Evolutionary conservation across 2,329 filamentous ascomycete genomes (phyloP).

Genomic region (Scedosporium dehoogii): DNA sequence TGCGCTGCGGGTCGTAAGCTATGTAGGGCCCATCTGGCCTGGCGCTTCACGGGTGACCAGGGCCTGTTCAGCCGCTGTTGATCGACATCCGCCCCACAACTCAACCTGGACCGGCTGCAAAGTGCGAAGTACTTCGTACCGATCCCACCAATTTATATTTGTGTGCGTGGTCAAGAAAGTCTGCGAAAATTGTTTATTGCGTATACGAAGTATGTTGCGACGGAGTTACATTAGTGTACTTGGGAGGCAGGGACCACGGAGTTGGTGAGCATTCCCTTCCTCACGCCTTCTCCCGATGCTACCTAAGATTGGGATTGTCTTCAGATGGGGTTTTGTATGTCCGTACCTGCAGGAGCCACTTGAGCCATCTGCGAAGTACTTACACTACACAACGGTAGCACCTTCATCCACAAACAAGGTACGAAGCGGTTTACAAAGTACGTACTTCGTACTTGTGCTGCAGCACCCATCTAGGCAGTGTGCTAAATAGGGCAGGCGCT

Average conservation of each 20-base stretch:
- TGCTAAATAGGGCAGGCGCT: too few species aligned
- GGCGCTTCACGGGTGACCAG: neutral
- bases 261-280: neutral
- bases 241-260: neutral
- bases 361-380: neutral
- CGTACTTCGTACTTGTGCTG: too few species aligned
- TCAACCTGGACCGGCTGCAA: too few species aligned
- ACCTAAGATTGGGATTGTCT: neutral
- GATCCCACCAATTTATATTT: too few species aligned
- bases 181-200: too few species aligned
- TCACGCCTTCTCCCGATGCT: neutral
- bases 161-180: too few species aligned
- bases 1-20: neutral
- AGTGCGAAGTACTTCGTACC: neutral
- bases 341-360: conserved; percentile 6
- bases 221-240: neutral
- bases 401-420: too few species aligned
- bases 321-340: neutral
- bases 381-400: too few species aligned
- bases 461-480: too few species aligned
- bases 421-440: too few species aligned
- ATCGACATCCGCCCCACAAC: neutral
- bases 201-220: too few species aligned
- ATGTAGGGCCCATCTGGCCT: neutral
- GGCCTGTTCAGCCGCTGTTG: conserved; percentile 4